Evolutionary conservation across 495 filamentous ascomycete genomes (phyloP), one percentile per base, ranked within the genome.

Genomic region (Delitschia confertaspora): DNA sequence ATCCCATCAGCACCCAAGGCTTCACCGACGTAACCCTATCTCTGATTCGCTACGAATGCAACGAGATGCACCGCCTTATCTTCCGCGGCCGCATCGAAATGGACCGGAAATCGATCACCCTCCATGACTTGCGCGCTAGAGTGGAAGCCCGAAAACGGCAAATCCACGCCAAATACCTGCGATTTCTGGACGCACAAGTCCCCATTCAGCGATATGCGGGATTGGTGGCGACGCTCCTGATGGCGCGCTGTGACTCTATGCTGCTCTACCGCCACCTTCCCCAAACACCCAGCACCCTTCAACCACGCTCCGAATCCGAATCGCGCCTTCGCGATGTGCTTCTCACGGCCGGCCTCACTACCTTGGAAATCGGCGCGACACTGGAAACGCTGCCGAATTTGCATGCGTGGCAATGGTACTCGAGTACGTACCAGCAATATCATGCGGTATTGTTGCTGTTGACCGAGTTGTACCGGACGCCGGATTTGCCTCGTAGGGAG

Each of bases 381-480:
- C 49, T 58, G 0, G 57, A 60, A 24, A 49, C 55, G 3, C 44
- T 57, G 11, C 55, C 57, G 9, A 47, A 44, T 5, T 47, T 58
- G 2, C 41, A 33, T 29, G 11, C 38, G 6, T 58, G 56, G 56
- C 47, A 47, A n/a, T 58, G 56, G 56, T 55, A 58, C 51, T 44
- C 51, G 9, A 55, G 51, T 8, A 45, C 47, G 4, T 58, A 58
- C 41, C 56, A 58, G 24, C 56, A 58, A 38, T 55, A 55, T 36
- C 47, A 55, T 14, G 42, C 46, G 14, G 48, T 58, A 3, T 39
- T 58, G 4, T 39, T 55, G 2, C 44, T 55, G 11, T 44, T 58
- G 22, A 51, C 47, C 14, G 51, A 58, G 25, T 38, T 58, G 6
- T 51, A 57, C 35, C 40, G 46, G 3, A 53, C 45, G 16, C 57